Conservation (phyloP, 1,284 basidiomycete species). For the Puccinia horiana region DNA sequence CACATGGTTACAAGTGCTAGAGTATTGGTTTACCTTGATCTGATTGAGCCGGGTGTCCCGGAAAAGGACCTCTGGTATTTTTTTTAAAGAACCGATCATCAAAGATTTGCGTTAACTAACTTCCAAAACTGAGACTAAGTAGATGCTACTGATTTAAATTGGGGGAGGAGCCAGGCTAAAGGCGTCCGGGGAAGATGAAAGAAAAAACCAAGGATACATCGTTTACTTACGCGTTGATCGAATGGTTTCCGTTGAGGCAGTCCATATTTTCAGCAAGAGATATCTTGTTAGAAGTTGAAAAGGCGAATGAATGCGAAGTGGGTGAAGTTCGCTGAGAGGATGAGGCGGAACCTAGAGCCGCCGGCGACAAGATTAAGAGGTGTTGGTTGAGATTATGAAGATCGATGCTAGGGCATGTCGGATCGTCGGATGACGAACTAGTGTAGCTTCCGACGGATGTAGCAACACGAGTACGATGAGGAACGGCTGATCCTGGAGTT, state of each 20-base stretch:
- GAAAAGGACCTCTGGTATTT: background rate
- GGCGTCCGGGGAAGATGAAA: background rate
- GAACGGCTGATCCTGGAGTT: background rate
- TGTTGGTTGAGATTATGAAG: background rate
- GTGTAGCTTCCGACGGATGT: background rate
- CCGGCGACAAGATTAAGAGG: background rate
- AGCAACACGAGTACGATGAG: background rate
- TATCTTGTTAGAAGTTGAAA: constrained; percentile 6
- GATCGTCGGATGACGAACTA: background rate
- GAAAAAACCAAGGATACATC: background rate
- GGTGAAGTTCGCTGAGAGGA: background rate
- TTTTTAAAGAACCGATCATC: background rate
- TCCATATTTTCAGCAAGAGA: background rate
- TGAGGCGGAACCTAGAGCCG: background rate
- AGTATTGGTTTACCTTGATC: constrained; percentile 14
- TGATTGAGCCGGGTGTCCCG: background rate
- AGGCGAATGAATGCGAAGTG: background rate
- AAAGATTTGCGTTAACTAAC: background rate
- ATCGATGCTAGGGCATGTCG: background rate
- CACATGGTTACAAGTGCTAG: constrained; percentile 12
- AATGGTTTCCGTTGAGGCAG: background rate
- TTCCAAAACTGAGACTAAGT: background rate
- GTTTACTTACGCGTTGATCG: background rate
- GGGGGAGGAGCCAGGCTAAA: background rate
- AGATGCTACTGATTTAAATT: background rate